Evolutionary conservation across 2,329 filamentous ascomycete species (phyloP), one percentile per base, ranked within the genome.

Genomic region (Aspergillus flavus): DNA sequence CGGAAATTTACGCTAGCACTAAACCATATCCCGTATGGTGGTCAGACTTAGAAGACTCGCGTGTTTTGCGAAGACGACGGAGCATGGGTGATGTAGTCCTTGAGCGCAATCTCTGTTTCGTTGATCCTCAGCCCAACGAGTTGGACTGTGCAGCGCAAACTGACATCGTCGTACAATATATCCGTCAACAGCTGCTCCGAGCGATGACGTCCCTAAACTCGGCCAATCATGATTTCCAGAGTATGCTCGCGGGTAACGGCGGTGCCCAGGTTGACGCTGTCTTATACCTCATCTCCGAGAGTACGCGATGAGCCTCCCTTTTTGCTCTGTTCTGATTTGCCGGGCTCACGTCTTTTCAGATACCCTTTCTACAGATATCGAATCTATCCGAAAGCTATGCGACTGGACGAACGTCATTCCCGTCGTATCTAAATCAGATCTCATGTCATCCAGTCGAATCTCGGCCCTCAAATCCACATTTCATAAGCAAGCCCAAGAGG

Each of bases 51-150:
- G 90, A 94, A 61, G 87, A 90, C 65, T 87, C 85, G 62, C 83
- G 82, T 30, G 80, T 83, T 57, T 78, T 86, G 65, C 82, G 86
- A 54, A 85, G 88, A 72, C 85, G 90, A 71, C 91, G 89, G 74
- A 94, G 91, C 72, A 81, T 87, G 58, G 88, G 89, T 9, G 93
- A 95, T 66, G 86, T 88, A 26, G 86, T 97, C 45, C 81, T 98
- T 53, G 94, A 98, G 74, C 87, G 94, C 34, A 99, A 99, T 73
- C 80, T 99, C 6, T 97, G 93, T 76, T 97, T 99, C 74, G 89
- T 97, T 62, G 94, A 98, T 79, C 94, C 91, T 2, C 87, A 90
- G 67, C 83, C 82, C 53, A 82, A 80, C 53, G 86, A 84, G 43
- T 84, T 88, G 58, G 84, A 86, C 66, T 67, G 68, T 45, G 59